Evolutionary conservation across 1,139 yeast species (phyloP).

Genomic region (Lodderomyces metapsilosis): DNA sequence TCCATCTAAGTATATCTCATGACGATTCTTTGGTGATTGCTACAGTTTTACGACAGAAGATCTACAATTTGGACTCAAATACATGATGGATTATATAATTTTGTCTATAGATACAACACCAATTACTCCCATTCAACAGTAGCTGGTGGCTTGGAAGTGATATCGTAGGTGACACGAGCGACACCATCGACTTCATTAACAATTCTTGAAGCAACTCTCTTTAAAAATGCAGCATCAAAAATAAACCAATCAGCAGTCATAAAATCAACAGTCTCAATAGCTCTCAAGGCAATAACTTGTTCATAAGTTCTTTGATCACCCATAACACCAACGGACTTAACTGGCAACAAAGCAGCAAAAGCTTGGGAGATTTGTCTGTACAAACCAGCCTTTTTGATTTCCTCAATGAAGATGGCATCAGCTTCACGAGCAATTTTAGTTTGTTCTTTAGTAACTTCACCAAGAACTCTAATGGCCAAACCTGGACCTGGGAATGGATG

Average conservation of each 20-base stretch:
- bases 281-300: conserved; percentile 98
- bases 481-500: conserved; percentile 99
- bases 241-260: conserved; percentile 99
- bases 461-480: conserved; percentile 95
- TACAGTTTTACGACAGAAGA: conserved; percentile 45
- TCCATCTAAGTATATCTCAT: conserved; percentile 60
- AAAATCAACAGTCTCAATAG: conserved; percentile 95
- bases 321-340: conserved; percentile 98
- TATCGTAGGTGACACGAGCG: conserved; percentile 97
- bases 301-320: conserved; percentile 99
- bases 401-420: conserved; percentile 92
- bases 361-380: conserved; percentile 95
- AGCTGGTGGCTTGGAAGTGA: conserved; percentile 98
- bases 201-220: conserved; percentile 90
- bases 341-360: conserved; percentile 94
- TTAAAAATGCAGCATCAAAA: conserved; percentile 89
- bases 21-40: conserved; percentile 58
- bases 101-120: too few species aligned
- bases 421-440: conserved; percentile 97
- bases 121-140: conserved; percentile 97
- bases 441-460: conserved; percentile 92
- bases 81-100: too few species aligned
- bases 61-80: conserved; percentile 2
- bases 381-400: conserved; percentile 88
- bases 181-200: conserved; percentile 99